Evolutionary conservation across 1,284 basidiomycete genomes (phyloP), one percentile per base, ranked within the genome.

Genomic region (Tremellales sp.): DNA sequence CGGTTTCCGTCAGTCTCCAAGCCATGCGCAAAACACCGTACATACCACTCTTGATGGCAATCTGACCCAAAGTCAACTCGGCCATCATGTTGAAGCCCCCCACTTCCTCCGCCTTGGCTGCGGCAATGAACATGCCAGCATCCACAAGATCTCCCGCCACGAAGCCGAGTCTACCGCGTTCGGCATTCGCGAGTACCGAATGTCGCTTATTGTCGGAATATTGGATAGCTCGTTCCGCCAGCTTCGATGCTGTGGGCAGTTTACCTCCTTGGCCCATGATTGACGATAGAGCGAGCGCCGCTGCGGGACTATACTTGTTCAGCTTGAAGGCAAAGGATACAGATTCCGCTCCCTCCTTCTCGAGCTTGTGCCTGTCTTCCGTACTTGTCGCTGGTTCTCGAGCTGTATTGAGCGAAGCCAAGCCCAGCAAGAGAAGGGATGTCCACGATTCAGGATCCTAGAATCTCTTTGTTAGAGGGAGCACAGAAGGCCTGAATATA

Each of bases 201-300:
- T 78, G 41, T 85, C 86, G 80, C 43, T 87, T 77, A 0, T 88
- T 89, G 58, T 95, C 91, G 0, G 90, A 85, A 63, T 86, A 94
- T 66, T 95, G 90, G 29, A 97, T 82, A 0, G 90, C 87, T 41
- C 90, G 81, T 65, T 97, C 93, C 4, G 90, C 90, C 14, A 95
- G 76, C 74, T 95, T 97, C 44, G 90, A 72, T 0, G 89, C 87
- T 81, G 90, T 43, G 4, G 59, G 54, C 9, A 65, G n/a, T 36
- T 68, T 57, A 18, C 58, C 60, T 9, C 58, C 58, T 29, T 58
- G 56, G 3, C 62, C 58, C 2, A 63, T 56, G 7, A 69, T 52
- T 10, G 47, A 58, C 1, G 67, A 58, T 8, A 68, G 55, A 14
- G 61, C 63, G 4, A 70, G 47, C 8, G 63, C 63, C 1, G 64